Evolutionary conservation across 2,329 filamentous ascomycete genomes (phyloP).

Genomic region (Fusarium marasasianum): DNA sequence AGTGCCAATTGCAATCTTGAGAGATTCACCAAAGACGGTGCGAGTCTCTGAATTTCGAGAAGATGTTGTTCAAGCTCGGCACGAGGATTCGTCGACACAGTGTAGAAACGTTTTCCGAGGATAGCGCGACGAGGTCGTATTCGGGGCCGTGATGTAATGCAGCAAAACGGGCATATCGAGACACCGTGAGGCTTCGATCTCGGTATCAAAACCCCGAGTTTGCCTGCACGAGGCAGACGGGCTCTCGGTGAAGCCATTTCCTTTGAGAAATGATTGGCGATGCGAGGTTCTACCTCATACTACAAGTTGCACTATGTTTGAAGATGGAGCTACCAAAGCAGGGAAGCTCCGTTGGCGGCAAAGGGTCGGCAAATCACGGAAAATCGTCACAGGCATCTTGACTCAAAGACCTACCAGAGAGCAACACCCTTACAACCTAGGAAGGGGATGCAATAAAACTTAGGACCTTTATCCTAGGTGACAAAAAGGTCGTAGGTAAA

Average conservation of each 20-base stretch:
- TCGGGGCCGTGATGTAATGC: conserved; percentile 37
- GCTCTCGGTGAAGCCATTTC: conserved; percentile 47
- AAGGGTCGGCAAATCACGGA: conserved; percentile 44
- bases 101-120: conserved; percentile 41
- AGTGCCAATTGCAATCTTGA: conserved; percentile 77
- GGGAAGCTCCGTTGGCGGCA: conserved; percentile 36
- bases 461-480: no score
- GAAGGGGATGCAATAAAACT: background rate
- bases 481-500: no score
- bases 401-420: conserved; percentile 6
- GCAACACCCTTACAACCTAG: conserved; percentile 11
- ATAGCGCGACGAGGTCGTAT: conserved; percentile 37
- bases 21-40: conserved; percentile 71
- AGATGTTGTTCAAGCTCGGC: conserved; percentile 68
- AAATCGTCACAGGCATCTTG: conserved; percentile 8
- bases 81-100: conserved; percentile 49
- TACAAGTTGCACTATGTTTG: conserved; percentile 5
- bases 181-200: conserved; percentile 11
- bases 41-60: conserved; percentile 67
- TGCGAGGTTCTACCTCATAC: conserved; percentile 14
- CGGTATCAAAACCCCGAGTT: conserved; percentile 40
- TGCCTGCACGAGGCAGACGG: conserved; percentile 42
- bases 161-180: conserved; percentile 48
- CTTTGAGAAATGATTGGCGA: conserved; percentile 31
- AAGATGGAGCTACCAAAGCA: conserved; percentile 25